Evolutionary conservation across 768 basidiomycete species (phyloP), one percentile per base, ranked within the genome.

Genomic region (Boletellus sp.): DNA sequence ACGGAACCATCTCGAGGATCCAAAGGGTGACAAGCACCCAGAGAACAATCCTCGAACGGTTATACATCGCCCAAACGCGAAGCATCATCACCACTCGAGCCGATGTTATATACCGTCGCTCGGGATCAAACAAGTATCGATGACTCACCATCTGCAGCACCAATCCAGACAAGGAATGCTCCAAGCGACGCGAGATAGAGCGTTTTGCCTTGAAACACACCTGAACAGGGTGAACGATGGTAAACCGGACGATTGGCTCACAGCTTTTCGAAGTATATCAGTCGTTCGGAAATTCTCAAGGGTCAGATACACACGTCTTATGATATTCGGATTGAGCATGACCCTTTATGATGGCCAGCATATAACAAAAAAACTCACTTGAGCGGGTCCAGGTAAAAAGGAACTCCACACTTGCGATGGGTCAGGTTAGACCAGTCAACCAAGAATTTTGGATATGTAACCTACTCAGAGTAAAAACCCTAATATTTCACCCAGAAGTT

Each of bases 1-100:
- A 47, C 13, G 19, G 6, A 10, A 45, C n/a, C 16, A 50, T 24
- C 16, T 42, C 40, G 33, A 32, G n/a, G 20, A 24, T 8, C 34
- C 45, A 53, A 16, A 38, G 16, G 1, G 17, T 37, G 28, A 53
- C 43, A 5, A 53, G 44, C 5, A 42, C 4, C 0, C 38, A 26
- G 20, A 52, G 54, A n/a, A 55, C 38, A 13, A 39, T 2, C 26
- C 40, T 45, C 23, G 47, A 55, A 13, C 40, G 44, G 28, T 52
- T 41, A 13, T 49, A 52, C 47, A 55, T 52, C 19, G 51, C 54
- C 40, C 51, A 52, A 8, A 42, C 44, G 9, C 54, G 47, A 22
- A 55, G 40, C 8, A 52, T 45, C 50, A 55, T 52, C 15, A 46
- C 43, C 31, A 52, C 54, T 55, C 16, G 17, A 37, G 17, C 24